phyloP scores from a whole-genome alignment of 345 rosid species.

The Rhodamnia argentea region DNA sequence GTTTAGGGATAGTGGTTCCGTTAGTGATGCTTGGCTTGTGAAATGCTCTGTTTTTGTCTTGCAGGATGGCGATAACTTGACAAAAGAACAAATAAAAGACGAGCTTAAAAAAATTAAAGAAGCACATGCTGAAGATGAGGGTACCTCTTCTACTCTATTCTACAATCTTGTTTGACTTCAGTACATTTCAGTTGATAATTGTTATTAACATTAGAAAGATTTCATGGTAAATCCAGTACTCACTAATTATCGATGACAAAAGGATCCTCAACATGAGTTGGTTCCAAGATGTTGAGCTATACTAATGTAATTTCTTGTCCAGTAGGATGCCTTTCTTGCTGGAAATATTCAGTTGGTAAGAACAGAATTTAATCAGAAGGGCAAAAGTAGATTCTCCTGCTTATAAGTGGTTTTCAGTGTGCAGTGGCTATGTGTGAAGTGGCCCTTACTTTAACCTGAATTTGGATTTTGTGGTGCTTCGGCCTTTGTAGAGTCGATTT shows the following conservation, averaged over 20 bases:
- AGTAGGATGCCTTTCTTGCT: not conserved
- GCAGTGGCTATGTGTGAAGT: not conserved
- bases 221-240: not conserved
- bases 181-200: not conserved
- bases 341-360: not conserved
- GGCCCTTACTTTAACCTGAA: not conserved
- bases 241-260: not conserved
- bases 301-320: not conserved
- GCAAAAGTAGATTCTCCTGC: not conserved
- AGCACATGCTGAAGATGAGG: slow-evolving; percentile 88
- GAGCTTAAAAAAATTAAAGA: slow-evolving; percentile 74
- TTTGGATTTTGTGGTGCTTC: not conserved
- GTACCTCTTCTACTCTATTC: slow-evolving; percentile 20
- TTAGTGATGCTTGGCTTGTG: not conserved
- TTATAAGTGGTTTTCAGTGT: not conserved
- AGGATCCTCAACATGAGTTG: not conserved
- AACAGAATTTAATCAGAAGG: not conserved
- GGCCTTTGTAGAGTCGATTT: not conserved
- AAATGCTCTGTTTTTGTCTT: not conserved
- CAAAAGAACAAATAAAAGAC: slow-evolving; percentile 73
- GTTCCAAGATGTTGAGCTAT: not conserved
- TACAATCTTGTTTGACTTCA: not conserved
- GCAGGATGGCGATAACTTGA: slow-evolving; percentile 80
- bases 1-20: not conserved
- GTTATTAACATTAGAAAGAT: not conserved